phyloP scores from a whole-genome alignment of 2,329 filamentous ascomycete genomes.

The Cadophora malorum region DNA sequence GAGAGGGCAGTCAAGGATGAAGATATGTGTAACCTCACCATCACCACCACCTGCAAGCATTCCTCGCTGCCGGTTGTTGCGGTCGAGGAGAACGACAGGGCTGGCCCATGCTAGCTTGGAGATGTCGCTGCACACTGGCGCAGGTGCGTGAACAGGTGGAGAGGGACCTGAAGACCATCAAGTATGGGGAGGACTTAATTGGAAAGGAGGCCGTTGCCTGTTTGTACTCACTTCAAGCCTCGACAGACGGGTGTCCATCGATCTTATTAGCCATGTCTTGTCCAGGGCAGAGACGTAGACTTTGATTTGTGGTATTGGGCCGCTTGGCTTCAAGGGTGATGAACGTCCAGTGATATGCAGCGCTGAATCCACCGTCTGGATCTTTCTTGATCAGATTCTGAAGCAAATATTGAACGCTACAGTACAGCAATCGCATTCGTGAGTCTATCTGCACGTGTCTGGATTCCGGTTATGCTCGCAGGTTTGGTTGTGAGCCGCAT shows the following conservation, averaged over 20 bases:
- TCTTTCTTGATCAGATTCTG: background rate
- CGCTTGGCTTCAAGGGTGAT: conserved; percentile 6
- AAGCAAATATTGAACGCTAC: conserved; percentile 1
- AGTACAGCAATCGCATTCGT: conserved; percentile 4
- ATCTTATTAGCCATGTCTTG: conserved; percentile 26
- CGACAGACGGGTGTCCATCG: conserved; percentile 32
- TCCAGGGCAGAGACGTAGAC: conserved; percentile 16
- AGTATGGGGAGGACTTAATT: conserved; percentile 13
- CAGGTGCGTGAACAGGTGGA: conserved; percentile 44
- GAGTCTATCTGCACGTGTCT: conserved; percentile 3
- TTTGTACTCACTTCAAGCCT: conserved; percentile 39
- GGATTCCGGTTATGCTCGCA: conserved; percentile 19
- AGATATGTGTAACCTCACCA: conserved; percentile 25
- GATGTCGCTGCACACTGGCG: conserved; percentile 28
- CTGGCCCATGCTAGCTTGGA: conserved; percentile 19
- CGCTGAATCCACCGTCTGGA: background rate
- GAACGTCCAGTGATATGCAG: background rate
- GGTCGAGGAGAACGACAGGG: conserved; percentile 16
- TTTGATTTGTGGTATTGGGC: conserved; percentile 24
- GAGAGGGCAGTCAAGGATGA: conserved; percentile 1
- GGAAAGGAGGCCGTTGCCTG: conserved; percentile 21
- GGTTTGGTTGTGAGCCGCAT: conserved; percentile 16
- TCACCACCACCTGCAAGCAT: conserved; percentile 23
- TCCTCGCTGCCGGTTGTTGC: conserved; percentile 26
- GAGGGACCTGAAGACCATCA: conserved; percentile 25